A percentile compares a stretch with the other conserved stretches of the same genome.
phyloP scores from a whole-genome alignment of 2,329 filamentous ascomycete genomes.

The Orbilia quercus region DNA sequence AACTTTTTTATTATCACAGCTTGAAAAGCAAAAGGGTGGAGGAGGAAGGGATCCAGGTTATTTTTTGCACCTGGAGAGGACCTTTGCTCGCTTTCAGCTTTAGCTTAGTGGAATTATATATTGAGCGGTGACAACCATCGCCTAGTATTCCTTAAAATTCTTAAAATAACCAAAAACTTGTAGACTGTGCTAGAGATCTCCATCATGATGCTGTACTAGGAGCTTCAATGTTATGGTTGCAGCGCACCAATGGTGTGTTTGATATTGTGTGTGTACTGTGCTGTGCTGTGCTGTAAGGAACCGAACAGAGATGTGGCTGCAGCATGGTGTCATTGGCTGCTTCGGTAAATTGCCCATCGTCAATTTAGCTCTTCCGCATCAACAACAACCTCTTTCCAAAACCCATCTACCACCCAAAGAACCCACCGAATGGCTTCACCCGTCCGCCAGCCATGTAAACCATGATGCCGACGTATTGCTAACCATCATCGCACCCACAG shows the following conservation, averaged over 20 bases:
- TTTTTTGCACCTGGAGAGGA: slow-evolving; percentile 12
- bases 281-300: not conserved
- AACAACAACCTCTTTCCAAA: not conserved
- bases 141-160: not conserved
- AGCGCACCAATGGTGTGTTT: too few relatives aligned
- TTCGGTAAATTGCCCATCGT: slow-evolving; percentile 22
- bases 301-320: not conserved
- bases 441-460: slow-evolving; percentile 13
- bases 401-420: slow-evolving; percentile 4
- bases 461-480: not conserved
- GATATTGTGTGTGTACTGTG: too few relatives aligned
- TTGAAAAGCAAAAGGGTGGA: slow-evolving; percentile 17
- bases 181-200: too few relatives aligned
- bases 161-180: not conserved
- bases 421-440: not conserved
- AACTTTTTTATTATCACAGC: slow-evolving; percentile 12
- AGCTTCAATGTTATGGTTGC: too few relatives aligned
- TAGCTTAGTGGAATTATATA: not conserved
- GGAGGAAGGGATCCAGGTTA: slow-evolving; percentile 22
- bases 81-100: slow-evolving; percentile 8
- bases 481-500: not conserved
- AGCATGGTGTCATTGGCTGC: slow-evolving; percentile 6
- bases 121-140: too few relatives aligned
- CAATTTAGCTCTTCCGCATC: not conserved
- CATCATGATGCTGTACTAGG: too few relatives aligned